These are phyloP conservation scores for Acanthamoeba sp. DNA, from an alignment of 208 protist genomes.

Conservation along the genomic window DNA sequence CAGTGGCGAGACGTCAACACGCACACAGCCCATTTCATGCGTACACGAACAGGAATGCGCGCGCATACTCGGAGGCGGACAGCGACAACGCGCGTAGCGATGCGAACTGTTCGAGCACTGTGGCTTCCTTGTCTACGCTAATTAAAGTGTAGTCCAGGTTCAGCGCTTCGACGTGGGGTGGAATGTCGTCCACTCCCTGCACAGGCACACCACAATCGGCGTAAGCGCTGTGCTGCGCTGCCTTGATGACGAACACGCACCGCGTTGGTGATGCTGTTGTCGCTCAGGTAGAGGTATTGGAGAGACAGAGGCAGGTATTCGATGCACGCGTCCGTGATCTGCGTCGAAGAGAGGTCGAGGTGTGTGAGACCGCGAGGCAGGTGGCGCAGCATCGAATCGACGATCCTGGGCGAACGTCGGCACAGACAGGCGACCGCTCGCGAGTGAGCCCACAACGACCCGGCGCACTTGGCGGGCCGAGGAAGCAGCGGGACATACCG, in stretches of 20 bases:
- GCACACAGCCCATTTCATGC: background rate
- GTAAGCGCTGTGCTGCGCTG: background rate
- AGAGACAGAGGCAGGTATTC: slow-evolving; percentile 38
- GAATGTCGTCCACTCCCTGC: slow-evolving; percentile 36
- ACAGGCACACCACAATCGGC: background rate
- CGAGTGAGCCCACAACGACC: background rate
- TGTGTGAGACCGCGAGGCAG: background rate
- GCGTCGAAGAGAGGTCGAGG: background rate
- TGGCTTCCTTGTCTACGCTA: slow-evolving; percentile 8
- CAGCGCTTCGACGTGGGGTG: background rate
- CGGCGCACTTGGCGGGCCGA: background rate
- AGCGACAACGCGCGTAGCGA: background rate
- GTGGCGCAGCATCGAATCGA: slow-evolving; percentile 26
- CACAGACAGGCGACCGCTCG: background rate
- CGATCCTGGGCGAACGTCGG: background rate
- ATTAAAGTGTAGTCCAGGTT: slow-evolving; percentile 31
- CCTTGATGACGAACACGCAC: background rate
- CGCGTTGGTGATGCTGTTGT: slow-evolving; percentile 48
- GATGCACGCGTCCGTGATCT: slow-evolving; percentile 54
- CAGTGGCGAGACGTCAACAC: background rate
- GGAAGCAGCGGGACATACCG: background rate
- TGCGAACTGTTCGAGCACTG: background rate
- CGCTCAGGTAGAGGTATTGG: slow-evolving; percentile 5
- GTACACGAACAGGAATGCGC: background rate
- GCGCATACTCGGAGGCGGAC: slow-evolving; percentile 65